phyloP scores from a whole-genome alignment of 805 yeast species.

The Scheffersomyces amazonensis region DNA sequence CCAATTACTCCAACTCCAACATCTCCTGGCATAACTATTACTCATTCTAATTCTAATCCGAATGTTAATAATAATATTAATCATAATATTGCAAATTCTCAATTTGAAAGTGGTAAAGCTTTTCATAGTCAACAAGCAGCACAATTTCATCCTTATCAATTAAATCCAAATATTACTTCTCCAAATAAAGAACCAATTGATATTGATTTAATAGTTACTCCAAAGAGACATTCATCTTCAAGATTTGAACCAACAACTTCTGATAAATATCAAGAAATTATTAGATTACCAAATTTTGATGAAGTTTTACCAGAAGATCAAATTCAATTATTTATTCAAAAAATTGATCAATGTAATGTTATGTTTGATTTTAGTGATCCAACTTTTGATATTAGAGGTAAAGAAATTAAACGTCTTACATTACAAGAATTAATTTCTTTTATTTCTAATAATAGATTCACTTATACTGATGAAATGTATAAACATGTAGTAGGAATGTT shows the following conservation, averaged over 20 bases:
- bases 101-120: slow-evolving; percentile 9
- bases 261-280: slow-evolving; percentile 44
- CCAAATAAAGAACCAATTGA: slow-evolving; percentile 67
- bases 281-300: slow-evolving; percentile 80
- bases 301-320: slow-evolving; percentile 82
- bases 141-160: slow-evolving; percentile 16
- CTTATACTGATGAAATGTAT: slow-evolving; percentile 89
- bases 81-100: background rate
- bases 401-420: slow-evolving; percentile 85
- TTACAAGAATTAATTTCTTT: slow-evolving; percentile 87
- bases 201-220: slow-evolving; percentile 72
- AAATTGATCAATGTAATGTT: slow-evolving; percentile 91
- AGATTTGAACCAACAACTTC: slow-evolving; percentile 74
- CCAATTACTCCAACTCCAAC: slow-evolving; percentile 20
- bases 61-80: slow-evolving; percentile 15
- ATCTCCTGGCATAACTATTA: slow-evolving; percentile 12
- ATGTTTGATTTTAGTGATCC: slow-evolving; percentile 95
- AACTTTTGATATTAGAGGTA: slow-evolving; percentile 85
- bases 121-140: slow-evolving; percentile 18
- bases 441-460: slow-evolving; percentile 76
- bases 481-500: slow-evolving; percentile 87
- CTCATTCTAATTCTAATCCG: background rate
- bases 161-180: slow-evolving; percentile 41
- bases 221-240: slow-evolving; percentile 89
- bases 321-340: slow-evolving; percentile 74